Percentiles rank a stretch among this genome's conserved stretches.
Evolutionary conservation across 2,329 filamentous ascomycete species (phyloP).

Genomic region (Epichloe coenophiala): DNA sequence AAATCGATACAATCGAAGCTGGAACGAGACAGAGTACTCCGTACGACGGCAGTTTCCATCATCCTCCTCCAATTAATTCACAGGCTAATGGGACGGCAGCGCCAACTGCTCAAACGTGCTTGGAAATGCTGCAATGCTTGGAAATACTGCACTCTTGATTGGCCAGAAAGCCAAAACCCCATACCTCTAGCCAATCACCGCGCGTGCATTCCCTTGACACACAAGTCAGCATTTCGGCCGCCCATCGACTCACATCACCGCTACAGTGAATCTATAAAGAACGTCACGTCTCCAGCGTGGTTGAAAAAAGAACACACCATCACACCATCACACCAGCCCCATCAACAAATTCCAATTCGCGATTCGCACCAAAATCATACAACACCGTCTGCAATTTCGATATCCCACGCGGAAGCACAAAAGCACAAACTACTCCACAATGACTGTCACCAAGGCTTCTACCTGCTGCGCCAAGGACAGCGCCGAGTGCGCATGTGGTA

Average conservation of each 20-base stretch:
- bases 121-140: constrained; percentile 1
- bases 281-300: neutral
- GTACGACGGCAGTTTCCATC: no score
- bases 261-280: neutral
- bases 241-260: neutral
- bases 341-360: neutral
- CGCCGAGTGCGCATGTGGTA: constrained; percentile 44
- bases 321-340: neutral
- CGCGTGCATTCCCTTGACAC: neutral
- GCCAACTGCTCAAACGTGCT: neutral
- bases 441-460: constrained; percentile 25
- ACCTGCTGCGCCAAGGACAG: constrained; percentile 45
- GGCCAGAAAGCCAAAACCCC: neutral
- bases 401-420: neutral
- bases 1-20: no score
- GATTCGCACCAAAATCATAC: neutral
- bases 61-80: no score
- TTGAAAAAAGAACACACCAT: no score
- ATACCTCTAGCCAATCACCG: neutral
- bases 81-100: no score
- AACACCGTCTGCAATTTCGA: neutral
- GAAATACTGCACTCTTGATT: neutral
- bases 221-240: neutral
- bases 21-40: no score
- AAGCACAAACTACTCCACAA: constrained; percentile 11